Conservation (phyloP, 371 early-diverging fungal genomes). For the Cokeromyces recurvatus region DNA sequence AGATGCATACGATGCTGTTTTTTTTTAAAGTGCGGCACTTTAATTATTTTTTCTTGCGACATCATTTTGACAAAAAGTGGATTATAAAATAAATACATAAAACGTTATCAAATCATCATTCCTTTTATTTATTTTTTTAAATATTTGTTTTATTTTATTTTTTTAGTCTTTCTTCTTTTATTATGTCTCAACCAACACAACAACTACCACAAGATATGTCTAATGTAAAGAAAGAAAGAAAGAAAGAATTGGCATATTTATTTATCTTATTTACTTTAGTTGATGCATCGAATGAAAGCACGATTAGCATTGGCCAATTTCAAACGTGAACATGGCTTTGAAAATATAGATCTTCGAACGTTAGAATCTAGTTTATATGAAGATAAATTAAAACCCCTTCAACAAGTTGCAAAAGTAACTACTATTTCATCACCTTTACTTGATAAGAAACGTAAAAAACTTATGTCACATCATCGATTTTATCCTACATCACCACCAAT, state of each 20-base stretch:
- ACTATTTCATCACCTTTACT: neutral
- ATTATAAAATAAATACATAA: too few relatives aligned
- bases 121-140: too few relatives aligned
- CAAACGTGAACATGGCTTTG: constrained; percentile 31
- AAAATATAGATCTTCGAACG: constrained; percentile 22
- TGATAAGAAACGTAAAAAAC: constrained; percentile 4
- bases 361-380: constrained; percentile 13
- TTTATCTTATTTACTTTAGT: neutral
- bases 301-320: constrained; percentile 32
- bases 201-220: neutral
- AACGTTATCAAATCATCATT: too few relatives aligned
- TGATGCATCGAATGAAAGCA: constrained; percentile 18
- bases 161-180: neutral
- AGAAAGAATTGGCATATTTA: neutral
- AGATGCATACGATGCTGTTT: too few relatives aligned
- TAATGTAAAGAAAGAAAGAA: neutral
- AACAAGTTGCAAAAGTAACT: too few relatives aligned
- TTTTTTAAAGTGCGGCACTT: too few relatives aligned
- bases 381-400: neutral
- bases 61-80: neutral
- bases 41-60: neutral
- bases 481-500: constrained; percentile 16
- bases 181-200: neutral
- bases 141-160: neutral
- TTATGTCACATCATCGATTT: constrained; percentile 10